These are phyloP conservation scores for Monascus ruber DNA, from an alignment of 2,329 filamentous ascomycete genomes.

Conservation along the genomic window DNA sequence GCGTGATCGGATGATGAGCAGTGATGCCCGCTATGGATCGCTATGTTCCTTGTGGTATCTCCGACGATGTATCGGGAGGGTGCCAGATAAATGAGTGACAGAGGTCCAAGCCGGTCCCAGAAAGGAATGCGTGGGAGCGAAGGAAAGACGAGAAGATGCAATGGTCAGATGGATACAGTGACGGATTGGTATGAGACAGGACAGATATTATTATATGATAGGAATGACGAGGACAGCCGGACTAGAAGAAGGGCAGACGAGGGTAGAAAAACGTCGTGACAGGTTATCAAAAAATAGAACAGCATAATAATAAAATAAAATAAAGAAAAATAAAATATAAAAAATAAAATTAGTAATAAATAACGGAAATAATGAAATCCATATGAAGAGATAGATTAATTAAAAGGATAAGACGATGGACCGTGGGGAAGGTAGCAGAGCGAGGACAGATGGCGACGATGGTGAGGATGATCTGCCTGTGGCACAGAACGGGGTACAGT, in stretches of 20 bases:
- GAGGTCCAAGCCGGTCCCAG: slow-evolving; percentile 17
- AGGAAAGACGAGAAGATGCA: neutral
- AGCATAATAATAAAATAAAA: slow-evolving; percentile 10
- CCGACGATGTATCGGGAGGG: neutral
- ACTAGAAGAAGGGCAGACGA: slow-evolving; percentile 17
- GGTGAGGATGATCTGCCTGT: too few species aligned
- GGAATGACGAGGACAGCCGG: slow-evolving; percentile 19
- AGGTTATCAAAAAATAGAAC: slow-evolving; percentile 11
- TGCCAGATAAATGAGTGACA: slow-evolving; percentile 22
- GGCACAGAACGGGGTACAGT: too few species aligned
- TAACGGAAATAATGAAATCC: too few species aligned
- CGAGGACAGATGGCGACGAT: too few species aligned
- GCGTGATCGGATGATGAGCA: slow-evolving; percentile 20
- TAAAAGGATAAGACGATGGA: too few species aligned
- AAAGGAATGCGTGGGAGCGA: slow-evolving; percentile 2
- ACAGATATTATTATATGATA: slow-evolving; percentile 17
- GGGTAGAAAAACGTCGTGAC: slow-evolving; percentile 14
- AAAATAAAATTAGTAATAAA: slow-evolving; percentile 5
- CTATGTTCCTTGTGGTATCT: slow-evolving; percentile 11
- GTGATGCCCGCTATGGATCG: slow-evolving; percentile 6
- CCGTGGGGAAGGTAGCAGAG: too few species aligned
- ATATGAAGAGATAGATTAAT: too few species aligned
- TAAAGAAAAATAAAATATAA: slow-evolving; percentile 19
- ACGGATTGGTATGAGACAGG: slow-evolving; percentile 20
- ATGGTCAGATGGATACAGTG: slow-evolving; percentile 6